Evolutionary conservation across 805 yeast genomes (phyloP).

Genomic region (Kodamaea neixiangensis): DNA sequence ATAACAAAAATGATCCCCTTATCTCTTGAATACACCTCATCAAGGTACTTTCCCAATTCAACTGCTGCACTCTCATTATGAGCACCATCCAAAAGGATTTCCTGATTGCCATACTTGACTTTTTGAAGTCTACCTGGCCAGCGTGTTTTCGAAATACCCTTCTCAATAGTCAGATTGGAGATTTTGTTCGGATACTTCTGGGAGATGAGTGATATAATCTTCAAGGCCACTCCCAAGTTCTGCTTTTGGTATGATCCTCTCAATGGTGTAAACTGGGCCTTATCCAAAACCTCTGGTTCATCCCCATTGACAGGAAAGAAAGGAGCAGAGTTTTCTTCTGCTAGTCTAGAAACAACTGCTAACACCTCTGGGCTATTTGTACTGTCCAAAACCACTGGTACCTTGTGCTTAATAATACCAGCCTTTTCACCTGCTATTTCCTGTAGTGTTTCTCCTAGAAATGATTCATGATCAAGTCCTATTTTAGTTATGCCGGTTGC

Average conservation of each 20-base stretch:
- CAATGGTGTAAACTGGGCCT: slow-evolving; percentile 54
- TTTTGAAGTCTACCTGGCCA: slow-evolving; percentile 92
- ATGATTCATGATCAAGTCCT: slow-evolving; percentile 79
- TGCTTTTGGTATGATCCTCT: slow-evolving; percentile 71
- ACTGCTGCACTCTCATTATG: slow-evolving; percentile 85
- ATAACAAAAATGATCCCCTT: slow-evolving; percentile 57
- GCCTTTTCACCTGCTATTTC: slow-evolving; percentile 81
- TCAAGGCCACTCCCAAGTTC: slow-evolving; percentile 69
- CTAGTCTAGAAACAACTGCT: slow-evolving; percentile 41
- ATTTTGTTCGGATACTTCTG: slow-evolving; percentile 23
- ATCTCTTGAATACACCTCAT: slow-evolving; percentile 9
- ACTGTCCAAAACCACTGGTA: slow-evolving; percentile 73
- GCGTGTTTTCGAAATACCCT: slow-evolving; percentile 54
- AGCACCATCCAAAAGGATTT: slow-evolving; percentile 81
- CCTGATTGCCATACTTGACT: slow-evolving; percentile 18
- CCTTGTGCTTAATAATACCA: slow-evolving; percentile 69
- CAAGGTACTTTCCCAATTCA: slow-evolving; percentile 62
- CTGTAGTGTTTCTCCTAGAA: slow-evolving; percentile 65
- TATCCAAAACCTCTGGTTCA: slow-evolving; percentile 14
- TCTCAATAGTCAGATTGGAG: slow-evolving; percentile 33
- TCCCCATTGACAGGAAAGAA: slow-evolving; percentile 26
- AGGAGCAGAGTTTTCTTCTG: slow-evolving; percentile 31
- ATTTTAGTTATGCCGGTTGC: slow-evolving; percentile 81
- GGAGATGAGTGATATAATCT: slow-evolving; percentile 45
- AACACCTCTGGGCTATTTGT: slow-evolving; percentile 57